Percentiles rank a stretch among this genome's conserved stretches.
Evolutionary conservation across 2,329 filamentous ascomycete genomes (phyloP).

Genomic region (Onygenales sp.): DNA sequence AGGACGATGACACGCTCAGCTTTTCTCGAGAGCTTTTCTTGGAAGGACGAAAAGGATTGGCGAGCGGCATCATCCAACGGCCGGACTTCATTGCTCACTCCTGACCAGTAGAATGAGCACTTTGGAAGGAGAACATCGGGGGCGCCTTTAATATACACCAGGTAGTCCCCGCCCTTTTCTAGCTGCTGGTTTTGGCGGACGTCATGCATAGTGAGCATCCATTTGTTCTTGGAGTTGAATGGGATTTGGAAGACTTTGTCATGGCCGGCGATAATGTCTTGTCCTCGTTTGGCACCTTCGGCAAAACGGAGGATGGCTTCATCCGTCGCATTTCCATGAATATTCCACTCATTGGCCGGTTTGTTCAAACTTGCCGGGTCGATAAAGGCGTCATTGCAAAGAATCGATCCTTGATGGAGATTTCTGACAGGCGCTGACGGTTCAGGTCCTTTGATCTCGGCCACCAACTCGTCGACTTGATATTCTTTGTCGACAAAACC

Average conservation of each 20-base stretch:
- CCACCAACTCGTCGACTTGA: conserved; percentile 41
- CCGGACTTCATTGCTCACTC: conserved; percentile 45
- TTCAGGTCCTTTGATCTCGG: conserved; percentile 24
- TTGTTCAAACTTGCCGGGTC: conserved; percentile 54
- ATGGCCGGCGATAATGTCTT: conserved; percentile 45
- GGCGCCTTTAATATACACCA: conserved; percentile 59
- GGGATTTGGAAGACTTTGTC: conserved; percentile 58
- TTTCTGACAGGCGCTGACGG: conserved; percentile 42
- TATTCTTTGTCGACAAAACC: conserved; percentile 47
- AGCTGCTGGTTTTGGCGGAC: conserved; percentile 15
- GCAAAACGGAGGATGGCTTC: conserved; percentile 64
- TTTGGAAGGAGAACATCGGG: conserved; percentile 62
- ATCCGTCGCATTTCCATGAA: conserved; percentile 70
- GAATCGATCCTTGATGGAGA: conserved; percentile 51
- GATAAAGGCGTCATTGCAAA: conserved; percentile 70
- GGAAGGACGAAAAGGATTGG: conserved; percentile 47
- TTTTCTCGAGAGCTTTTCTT: conserved; percentile 59
- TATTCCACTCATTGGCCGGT: conserved; percentile 52
- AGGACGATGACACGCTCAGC: conserved; percentile 62
- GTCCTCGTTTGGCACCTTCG: conserved; percentile 34
- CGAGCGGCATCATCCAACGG: conserved; percentile 41
- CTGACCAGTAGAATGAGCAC: conserved; percentile 47
- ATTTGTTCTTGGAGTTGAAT: conserved; percentile 81
- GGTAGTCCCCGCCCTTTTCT: conserved; percentile 24
- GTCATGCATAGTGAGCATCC: conserved; percentile 54